Base-by-base conservation (phyloP, 1,284 basidiomycete species). In the Peniophora sp. region DNA sequence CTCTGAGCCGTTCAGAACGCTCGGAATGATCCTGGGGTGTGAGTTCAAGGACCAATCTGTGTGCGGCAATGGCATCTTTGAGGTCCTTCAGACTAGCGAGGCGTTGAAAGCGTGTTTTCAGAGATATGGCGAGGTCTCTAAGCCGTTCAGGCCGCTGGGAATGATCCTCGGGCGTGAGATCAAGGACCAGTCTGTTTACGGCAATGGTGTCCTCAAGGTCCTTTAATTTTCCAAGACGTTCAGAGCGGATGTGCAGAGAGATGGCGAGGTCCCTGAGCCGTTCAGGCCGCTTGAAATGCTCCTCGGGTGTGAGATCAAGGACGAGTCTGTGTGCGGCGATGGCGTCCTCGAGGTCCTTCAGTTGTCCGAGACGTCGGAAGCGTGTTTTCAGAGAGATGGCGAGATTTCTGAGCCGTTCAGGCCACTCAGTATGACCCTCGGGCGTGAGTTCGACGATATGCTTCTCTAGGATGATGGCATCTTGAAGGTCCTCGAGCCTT, bases 251-350 rank as follows among this genome's bases (percentile, higher is more conserved):
- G 44, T 60, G 57, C 43, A 66, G 49, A 5, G 64, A 59, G 34
- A 49, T 55, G 14, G 63, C 66, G 27, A 68, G 51, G 42, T 58
- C 57, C 47, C 54, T 54, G 23, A 65, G 51, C 8, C 55, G 49
- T 47, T 22, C 36, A 11, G 49, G 36, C 39, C 43, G 36, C 20
- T 47, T 22, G 18, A 48, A 32, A 43, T 52, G 48, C 8, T 47
- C 51, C 2, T 48, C 35, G 3, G 46, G 24, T 23, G 48, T 49
- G 15, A 52, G 18, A 3, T 24, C 27, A 2, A 46, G 18, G 3
- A 47, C 48, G 14, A 48, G n/a, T 10, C 22, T 32, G n/a, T 18
- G 17, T 3, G 34, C 32, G 6, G 39, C 43, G 20, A 45, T 20
- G 6, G 43, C 43, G 9, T 24, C 20, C 20, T 45, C 27, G 12